Conservation (phyloP, 371 early-diverging fungal species). For the Circinella minor region DNA sequence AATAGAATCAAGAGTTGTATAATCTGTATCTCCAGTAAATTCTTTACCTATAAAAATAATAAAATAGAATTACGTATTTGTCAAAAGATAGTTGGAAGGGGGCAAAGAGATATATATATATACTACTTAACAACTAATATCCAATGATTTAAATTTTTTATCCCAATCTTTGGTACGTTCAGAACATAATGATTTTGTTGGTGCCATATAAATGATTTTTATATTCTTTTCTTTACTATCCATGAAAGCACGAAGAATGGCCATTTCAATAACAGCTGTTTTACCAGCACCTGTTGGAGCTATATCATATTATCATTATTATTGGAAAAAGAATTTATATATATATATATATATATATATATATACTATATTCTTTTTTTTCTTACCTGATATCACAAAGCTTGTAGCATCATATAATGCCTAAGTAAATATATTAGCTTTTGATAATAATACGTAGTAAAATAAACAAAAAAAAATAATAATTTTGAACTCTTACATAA, state of each 20-base stretch:
- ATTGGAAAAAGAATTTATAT: background rate
- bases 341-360: background rate
- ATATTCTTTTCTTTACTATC: constrained; percentile 15
- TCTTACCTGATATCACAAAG: constrained; percentile 58
- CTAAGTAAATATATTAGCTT: constrained; percentile 26
- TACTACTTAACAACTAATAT: constrained; percentile 59
- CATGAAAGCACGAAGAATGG: constrained; percentile 61
- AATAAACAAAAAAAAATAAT: no score
- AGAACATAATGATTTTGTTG: constrained; percentile 85
- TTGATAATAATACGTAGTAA: no score
- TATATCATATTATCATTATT: constrained; percentile 9
- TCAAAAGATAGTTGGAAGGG: no score
- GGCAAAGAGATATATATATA: no score
- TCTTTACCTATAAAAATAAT: constrained; percentile 52
- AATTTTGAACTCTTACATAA: no score
- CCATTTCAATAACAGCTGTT: constrained; percentile 76
- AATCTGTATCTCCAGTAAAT: constrained; percentile 82
- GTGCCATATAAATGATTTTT: constrained; percentile 85
- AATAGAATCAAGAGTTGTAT: constrained; percentile 29
- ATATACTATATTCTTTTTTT: no score
- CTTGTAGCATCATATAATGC: constrained; percentile 50
- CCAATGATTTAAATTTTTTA: constrained; percentile 59
- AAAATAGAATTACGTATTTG: no score
- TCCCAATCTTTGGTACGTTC: constrained; percentile 75
- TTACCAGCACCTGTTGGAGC: constrained; percentile 93